Evolutionary conservation across 176 grass and related monocot species (phyloP).

Genomic region (Themeda triandra): DNA sequence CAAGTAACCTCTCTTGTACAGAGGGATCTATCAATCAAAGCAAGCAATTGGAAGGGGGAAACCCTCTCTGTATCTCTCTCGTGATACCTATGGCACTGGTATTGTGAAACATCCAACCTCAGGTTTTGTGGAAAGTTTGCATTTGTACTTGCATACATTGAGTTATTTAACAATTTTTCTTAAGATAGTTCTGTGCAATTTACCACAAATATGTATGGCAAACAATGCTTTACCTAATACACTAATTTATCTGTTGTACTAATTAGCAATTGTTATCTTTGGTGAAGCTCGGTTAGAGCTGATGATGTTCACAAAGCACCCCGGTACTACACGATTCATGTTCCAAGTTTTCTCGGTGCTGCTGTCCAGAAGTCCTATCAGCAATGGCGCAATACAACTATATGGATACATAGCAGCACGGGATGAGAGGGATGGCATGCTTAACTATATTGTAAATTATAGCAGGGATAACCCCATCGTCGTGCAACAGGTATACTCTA

Average conservation of each 20-base stretch:
- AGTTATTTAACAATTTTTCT: neutral
- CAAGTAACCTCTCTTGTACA: neutral
- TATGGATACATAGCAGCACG: constrained; percentile 4
- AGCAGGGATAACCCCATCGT: neutral
- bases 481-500: neutral
- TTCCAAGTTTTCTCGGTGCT: too few relatives aligned
- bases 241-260: too few relatives aligned
- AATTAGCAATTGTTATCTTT: too few relatives aligned
- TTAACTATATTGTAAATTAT: neutral
- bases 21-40: neutral
- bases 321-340: too few relatives aligned
- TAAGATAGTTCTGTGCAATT: neutral
- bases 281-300: neutral
- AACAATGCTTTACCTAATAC: too few relatives aligned
- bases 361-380: too few relatives aligned
- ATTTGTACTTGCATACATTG: neutral
- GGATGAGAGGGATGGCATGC: neutral
- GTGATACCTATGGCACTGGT: neutral
- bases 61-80: neutral
- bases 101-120: too few relatives aligned
- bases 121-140: neutral
- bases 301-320: too few relatives aligned
- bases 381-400: neutral
- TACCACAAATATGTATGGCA: neutral
- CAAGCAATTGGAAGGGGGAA: neutral